Conservation (phyloP, 2,329 filamentous ascomycete genomes). For the Scopulariopsis brevicaulis region DNA sequence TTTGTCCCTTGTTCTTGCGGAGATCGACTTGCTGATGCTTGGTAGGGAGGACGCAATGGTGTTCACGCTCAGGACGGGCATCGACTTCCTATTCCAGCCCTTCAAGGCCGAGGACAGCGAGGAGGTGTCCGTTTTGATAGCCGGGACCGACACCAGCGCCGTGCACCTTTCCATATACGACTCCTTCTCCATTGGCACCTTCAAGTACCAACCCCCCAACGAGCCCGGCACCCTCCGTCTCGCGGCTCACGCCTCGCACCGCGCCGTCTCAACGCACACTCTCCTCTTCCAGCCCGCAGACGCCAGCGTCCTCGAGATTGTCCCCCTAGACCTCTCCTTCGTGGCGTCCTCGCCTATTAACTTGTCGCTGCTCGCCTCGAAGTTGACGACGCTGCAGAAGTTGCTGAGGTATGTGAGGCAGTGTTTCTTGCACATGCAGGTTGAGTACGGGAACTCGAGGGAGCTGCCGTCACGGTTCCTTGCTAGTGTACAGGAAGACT, state of each 20-base stretch:
- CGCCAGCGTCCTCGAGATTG: constrained; percentile 38
- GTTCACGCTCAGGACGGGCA: constrained; percentile 57
- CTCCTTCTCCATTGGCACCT: constrained; percentile 66
- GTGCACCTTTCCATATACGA: constrained; percentile 78
- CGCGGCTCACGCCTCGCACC: constrained; percentile 58
- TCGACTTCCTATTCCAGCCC: constrained; percentile 58
- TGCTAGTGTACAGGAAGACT: constrained; percentile 62
- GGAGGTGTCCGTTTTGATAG: constrained; percentile 67
- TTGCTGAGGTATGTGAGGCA: constrained; percentile 76
- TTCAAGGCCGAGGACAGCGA: constrained; percentile 55
- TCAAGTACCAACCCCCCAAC: constrained; percentile 34
- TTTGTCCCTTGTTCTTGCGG: background rate
- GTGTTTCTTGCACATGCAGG: constrained; percentile 64
- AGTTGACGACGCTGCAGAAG: constrained; percentile 79
- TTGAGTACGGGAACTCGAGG: constrained; percentile 74
- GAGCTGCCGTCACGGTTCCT: constrained; percentile 74
- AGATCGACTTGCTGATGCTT: constrained; percentile 6
- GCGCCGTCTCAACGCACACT: constrained; percentile 63
- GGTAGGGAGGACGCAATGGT: constrained; percentile 42
- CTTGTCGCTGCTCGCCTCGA: constrained; percentile 73
- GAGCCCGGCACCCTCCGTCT: constrained; percentile 19
- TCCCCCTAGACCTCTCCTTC: constrained; percentile 76
- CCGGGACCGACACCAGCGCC: constrained; percentile 58
- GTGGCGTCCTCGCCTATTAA: constrained; percentile 69
- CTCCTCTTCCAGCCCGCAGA: constrained; percentile 42